Base-by-base conservation (phyloP, 2,329 filamentous ascomycete genomes). In the Tolypocladium sp. region DNA sequence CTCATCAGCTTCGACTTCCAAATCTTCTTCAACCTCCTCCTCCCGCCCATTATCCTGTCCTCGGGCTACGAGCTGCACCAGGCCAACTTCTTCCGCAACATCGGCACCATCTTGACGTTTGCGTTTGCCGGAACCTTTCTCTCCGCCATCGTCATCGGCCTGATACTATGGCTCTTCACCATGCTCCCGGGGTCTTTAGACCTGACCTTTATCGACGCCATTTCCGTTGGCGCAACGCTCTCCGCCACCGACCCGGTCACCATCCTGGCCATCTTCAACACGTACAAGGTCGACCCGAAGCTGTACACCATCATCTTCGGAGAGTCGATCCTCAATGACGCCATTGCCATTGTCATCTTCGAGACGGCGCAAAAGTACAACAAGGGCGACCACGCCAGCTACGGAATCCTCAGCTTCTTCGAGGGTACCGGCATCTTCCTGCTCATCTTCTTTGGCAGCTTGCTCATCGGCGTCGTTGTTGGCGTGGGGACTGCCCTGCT, bases 281-380 rank as follows among this genome's bases (percentile, higher is more conserved):
- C 94, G 1, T 99, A 97, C 83, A 97, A 97, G 76, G 94, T 99
- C 67, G 94, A 99, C 69, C 94, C 94, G 3, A 97, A 97, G 76
- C 83, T 99, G 22, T 99, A 99, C 77, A 99, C 94, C 37, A 87
- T 99, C 72, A 99, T 99, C 65, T 99, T 99, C 73, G 94, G 94
- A 71, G 94, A 99, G 76, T 96, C 93, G 9, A 97, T 99, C 61
- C 79, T 99, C 59, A 99, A 99, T 73, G 94, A 99, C 77, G 94
- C 94, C 52, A 93, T 99, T 69, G 94, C 94, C 64, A 99, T 99
- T 73, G 94, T 99, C 69, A 85, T 99, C 66, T 99, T 99, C 75
- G 93, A 99, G 77, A 97, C 94, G 5, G 94, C 94, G 13, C 93
- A 97, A 72, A 89, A 90, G 72, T 96, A 97, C 74, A 92, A 87